Base-by-base conservation (phyloP, 73 alveolate genomes). In the Effrenium voratum region DNA sequence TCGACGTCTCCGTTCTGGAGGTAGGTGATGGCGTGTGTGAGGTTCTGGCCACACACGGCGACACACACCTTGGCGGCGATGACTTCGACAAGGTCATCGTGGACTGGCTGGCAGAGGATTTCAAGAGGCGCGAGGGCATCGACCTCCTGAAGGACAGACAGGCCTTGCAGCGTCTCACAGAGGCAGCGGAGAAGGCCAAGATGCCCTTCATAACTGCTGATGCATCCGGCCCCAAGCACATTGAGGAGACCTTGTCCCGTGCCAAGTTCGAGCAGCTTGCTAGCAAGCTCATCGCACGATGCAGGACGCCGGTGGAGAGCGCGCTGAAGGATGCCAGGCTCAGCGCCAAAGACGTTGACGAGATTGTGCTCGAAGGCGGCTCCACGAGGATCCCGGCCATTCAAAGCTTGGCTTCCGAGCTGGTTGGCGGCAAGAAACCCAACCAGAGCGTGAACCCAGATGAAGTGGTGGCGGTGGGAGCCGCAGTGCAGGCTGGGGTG, bases 51-150 rank as follows among this genome's bases (percentile, higher is more conserved):
- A 99, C 99, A 24, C 99, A 99, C 88, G 99, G 99, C 41, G 99
- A 99, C 99, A 99, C 99, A n/a, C 90, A 99, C 92, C 99, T 99
- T 52, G 99, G 99, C 79, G 99, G 99, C 90, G 99, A 99, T 93
- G 99, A 99, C 95, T 99, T 99, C 98, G 99, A 99, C 87, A 99
- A 99, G 99, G 98, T 99, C 90, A 98, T 99, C 91, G 99, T 99
- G 59, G 99, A 99, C 86, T 99, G 99, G 98, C 99, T 99, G 93
- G 99, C 99, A 76, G 99, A 83, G 52, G 93, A 55, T 34, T 83
- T 83, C 57, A 63, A 49, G 79, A 83, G 32, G 93, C 46, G 77
- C 22, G 79, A 83, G 76, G 99, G 99, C 77, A 99, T 98, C 77
- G 99, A 99, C 73, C 98, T 99, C 87, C 97, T 91, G 73, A 93